Evolutionary conservation across 768 basidiomycete genomes (phyloP).

Genomic region (Lentinula guzmanii): DNA sequence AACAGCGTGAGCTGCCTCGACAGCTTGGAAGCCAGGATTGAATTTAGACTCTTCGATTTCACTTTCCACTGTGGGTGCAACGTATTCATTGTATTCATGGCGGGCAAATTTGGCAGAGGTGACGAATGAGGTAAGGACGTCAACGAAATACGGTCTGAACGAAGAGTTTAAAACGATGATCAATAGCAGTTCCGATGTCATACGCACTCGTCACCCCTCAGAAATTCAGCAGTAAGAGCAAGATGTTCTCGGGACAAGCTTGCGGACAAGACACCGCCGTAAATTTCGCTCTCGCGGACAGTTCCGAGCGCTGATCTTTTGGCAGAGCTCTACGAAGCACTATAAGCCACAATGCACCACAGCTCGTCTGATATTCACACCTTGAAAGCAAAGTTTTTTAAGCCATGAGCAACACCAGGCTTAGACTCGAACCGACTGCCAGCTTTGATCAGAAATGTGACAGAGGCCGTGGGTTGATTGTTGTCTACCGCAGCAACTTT

Average conservation of each 20-base stretch:
- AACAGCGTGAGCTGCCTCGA: constrained; percentile 83
- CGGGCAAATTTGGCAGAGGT: constrained; percentile 77
- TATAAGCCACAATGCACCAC: constrained; percentile 7
- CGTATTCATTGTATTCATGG: constrained; percentile 73
- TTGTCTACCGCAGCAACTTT: constrained; percentile 84
- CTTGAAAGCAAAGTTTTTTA: constrained; percentile 99
- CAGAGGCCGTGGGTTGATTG: constrained; percentile 75
- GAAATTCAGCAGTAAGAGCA: constrained; percentile 90
- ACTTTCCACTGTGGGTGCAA: constrained; percentile 60
- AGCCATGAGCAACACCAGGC: constrained; percentile 85
- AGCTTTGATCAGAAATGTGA: constrained; percentile 90
- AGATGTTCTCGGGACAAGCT: constrained; percentile 86
- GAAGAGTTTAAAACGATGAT: neutral
- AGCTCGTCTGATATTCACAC: constrained; percentile 36
- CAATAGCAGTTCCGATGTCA: neutral
- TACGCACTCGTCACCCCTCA: constrained; percentile 95
- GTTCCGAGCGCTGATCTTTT: constrained; percentile 86
- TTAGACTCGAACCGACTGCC: constrained; percentile 85
- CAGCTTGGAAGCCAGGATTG: constrained; percentile 60
- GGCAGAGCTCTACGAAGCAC: constrained; percentile 61
- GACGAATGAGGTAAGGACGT: constrained; percentile 80
- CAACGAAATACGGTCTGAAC: constrained; percentile 79
- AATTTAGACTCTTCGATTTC: constrained; percentile 59
- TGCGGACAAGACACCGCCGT: constrained; percentile 86
- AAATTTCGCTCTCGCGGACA: constrained; percentile 88